Evolutionary conservation across 2,329 filamentous ascomycete genomes (phyloP), one percentile per base, ranked within the genome.

Genomic region (Cercospora sp.): DNA sequence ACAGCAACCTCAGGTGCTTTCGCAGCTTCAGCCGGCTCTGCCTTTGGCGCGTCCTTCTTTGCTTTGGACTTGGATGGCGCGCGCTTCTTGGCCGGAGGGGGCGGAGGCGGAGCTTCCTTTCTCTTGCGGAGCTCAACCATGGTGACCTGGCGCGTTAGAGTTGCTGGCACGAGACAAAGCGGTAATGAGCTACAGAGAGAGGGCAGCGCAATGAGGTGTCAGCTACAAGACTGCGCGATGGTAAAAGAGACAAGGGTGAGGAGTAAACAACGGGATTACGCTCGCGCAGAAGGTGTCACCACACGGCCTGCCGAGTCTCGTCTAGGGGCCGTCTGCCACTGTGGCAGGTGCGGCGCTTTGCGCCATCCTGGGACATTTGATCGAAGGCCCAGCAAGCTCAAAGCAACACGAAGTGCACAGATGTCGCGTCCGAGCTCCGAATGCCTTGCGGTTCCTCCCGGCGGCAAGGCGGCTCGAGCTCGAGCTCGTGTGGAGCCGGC

Each of bases 101-200:
- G 80, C 61, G 81, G 79, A 55, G 83, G 81, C 30, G 83, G 82
- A 51, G 84, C 83, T 59, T 86, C 84, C 77, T 88, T 87, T 78
- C 87, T 86, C 80, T 89, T 89, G 77, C 87, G 84, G 61, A 89
- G 83, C 79, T 89, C 87, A 70, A 88, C 86, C 82, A 84, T 84
- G 21, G 63, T 66, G 37, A 51, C 12, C 28, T 34, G 24, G 13
- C 9, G 37, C 21, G 45, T 37, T 45, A 40, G 24, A 63, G 63
- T 24, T 26, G 21, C 43, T 10, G 34, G 43, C 9, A 30, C 3
- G 30, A n/a, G 37, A 60, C 16, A 13, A 26, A 7, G 34, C 18
- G 30, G 37, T 21, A 51, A 18, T 12, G 49, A 37, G 64, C 40
- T 61, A 62, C 45, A 16, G 30, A 43, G 24, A 26, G 57, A 43